Evolutionary conservation across 2,329 filamentous ascomycete species (phyloP).

Genomic region (Leptographium wingfieldii): DNA sequence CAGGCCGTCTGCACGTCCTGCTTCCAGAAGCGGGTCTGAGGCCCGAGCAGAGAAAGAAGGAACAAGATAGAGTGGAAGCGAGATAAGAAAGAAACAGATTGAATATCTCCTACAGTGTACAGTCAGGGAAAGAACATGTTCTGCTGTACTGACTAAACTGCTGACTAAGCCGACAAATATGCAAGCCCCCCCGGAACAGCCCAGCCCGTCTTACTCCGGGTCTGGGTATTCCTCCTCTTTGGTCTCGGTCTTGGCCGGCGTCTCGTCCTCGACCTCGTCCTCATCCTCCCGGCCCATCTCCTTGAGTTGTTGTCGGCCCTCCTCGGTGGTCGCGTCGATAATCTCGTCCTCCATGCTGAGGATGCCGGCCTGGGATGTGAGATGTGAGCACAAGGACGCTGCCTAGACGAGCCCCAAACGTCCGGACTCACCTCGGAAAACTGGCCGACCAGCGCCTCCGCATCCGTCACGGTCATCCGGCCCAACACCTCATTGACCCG

Average conservation of each 20-base stretch:
- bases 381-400: neutral
- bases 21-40: constrained; percentile 39
- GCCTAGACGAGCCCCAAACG: too few relatives aligned
- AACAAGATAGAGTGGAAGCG: neutral
- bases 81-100: neutral
- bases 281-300: constrained; percentile 45
- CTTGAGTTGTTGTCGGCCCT: constrained; percentile 66
- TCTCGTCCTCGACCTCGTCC: neutral
- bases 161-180: too few relatives aligned
- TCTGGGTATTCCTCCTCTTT: constrained; percentile 10
- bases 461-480: constrained; percentile 72
- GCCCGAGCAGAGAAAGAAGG: too few relatives aligned
- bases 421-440: constrained; percentile 45
- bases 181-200: neutral
- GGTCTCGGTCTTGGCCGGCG: neutral
- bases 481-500: constrained; percentile 77
- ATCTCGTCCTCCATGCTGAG: constrained; percentile 85
- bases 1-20: constrained; percentile 82
- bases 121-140: too few relatives aligned
- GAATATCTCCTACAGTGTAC: too few relatives aligned
- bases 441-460: constrained; percentile 68
- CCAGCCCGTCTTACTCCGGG: constrained; percentile 7
- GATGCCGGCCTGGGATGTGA: constrained; percentile 15
- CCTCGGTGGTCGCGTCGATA: constrained; percentile 86
- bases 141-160: too few relatives aligned